These are phyloP conservation scores for Thelephora terrestris DNA, from an alignment of 1,284 basidiomycete genomes.

Conservation along the genomic window DNA sequence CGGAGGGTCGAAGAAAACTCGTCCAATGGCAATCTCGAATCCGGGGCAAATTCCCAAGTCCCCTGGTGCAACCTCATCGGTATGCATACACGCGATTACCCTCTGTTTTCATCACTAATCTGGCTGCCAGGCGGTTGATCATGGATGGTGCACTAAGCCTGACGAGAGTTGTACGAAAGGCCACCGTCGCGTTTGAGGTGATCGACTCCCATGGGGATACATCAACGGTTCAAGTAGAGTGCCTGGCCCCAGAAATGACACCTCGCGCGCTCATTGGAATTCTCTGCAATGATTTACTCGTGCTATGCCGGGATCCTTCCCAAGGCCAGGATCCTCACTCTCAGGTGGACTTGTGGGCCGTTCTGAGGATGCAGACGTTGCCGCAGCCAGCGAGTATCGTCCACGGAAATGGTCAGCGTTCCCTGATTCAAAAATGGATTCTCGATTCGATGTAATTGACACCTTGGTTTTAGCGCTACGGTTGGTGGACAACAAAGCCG, in stretches of 20 bases:
- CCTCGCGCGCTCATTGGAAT: conserved; percentile 70
- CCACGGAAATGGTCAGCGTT: conserved; percentile 64
- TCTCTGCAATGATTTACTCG: conserved; percentile 87
- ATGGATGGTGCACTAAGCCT: conserved; percentile 81
- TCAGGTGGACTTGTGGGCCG: conserved; percentile 84
- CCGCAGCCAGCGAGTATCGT: conserved; percentile 86
- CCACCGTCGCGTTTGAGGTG: conserved; percentile 75
- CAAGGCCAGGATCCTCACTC: conserved; percentile 64
- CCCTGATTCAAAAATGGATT: conserved; percentile 12
- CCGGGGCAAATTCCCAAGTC: conserved; percentile 84
- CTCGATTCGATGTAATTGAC: conserved; percentile 6
- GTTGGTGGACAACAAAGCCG: conserved; percentile 81
- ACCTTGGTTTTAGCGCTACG: conserved; percentile 49
- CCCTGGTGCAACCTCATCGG: conserved; percentile 96
- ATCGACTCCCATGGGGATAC: conserved; percentile 68
- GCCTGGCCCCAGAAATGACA: conserved; percentile 73
- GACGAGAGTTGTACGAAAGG: conserved; percentile 85
- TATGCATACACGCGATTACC: conserved; percentile 24
- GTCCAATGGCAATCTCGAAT: conserved; percentile 92
- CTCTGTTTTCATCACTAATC: conserved; percentile 1
- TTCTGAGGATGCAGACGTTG: conserved; percentile 84
- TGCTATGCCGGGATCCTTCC: conserved; percentile 76
- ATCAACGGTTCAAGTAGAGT: conserved; percentile 80
- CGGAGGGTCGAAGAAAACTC: conserved; percentile 81
- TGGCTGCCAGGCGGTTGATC: conserved; percentile 57